Conservation (phyloP, 257 asterid genomes). For the Solanum appendiculatum region DNA sequence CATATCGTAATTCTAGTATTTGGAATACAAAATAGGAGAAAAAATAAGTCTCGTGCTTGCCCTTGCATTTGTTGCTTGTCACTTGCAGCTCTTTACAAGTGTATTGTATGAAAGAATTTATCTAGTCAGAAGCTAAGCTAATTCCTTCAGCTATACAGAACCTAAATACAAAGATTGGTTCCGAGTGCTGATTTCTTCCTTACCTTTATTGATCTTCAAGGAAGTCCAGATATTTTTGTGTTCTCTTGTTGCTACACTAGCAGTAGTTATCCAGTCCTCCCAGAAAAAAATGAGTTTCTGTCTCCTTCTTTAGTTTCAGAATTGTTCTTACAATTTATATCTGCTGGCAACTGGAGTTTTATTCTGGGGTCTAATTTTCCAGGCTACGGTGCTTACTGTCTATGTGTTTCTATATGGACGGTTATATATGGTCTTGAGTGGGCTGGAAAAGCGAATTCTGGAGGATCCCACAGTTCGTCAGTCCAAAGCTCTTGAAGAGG, state of each 20-base stretch:
- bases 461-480: conserved; percentile 57
- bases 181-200: neutral
- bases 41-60: neutral
- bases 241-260: neutral
- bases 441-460: conserved; percentile 71
- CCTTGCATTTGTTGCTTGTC: neutral
- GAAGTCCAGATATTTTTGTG: neutral
- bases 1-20: neutral
- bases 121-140: neutral
- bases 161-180: neutral
- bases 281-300: neutral
- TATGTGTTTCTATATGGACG: conserved; percentile 84
- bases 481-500: conserved; percentile 74
- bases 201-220: neutral
- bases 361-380: conserved; percentile 19
- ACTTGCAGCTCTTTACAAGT: neutral
- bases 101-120: neutral
- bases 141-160: neutral
- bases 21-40: neutral
- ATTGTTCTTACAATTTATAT: neutral
- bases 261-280: neutral
- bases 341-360: conserved; percentile 4
- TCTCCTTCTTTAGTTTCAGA: neutral
- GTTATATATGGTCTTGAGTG: conserved; percentile 86
- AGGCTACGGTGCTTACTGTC: conserved; percentile 83